Evolutionary conservation across 306 rosid genomes (phyloP).

Genomic region (Rosa rugosa): DNA sequence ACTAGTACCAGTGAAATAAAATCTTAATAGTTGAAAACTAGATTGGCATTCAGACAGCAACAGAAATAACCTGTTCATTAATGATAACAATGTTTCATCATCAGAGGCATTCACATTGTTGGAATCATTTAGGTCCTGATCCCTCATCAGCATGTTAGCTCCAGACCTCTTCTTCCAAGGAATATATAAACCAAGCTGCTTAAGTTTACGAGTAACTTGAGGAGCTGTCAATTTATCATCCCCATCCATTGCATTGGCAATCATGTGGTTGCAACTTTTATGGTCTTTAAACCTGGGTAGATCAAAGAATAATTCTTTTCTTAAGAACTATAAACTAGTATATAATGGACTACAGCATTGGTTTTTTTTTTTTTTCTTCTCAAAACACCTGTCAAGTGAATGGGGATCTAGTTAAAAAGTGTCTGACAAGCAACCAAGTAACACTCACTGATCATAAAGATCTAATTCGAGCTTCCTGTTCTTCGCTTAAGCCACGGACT

Average conservation of each 20-base stretch:
- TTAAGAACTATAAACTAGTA: neutral
- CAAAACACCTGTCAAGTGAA: constrained; percentile 1
- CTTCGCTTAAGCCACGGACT: constrained; percentile 64
- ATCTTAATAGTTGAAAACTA: neutral
- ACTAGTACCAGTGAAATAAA: neutral
- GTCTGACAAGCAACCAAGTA: constrained; percentile 17
- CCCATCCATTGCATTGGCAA: constrained; percentile 74
- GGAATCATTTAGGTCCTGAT: constrained; percentile 38
- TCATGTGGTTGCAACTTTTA: constrained; percentile 75
- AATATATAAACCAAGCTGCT: constrained; percentile 72
- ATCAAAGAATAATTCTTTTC: constrained; percentile 3
- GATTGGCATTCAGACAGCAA: neutral
- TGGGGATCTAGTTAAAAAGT: constrained; percentile 26
- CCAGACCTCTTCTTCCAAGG: constrained; percentile 49
- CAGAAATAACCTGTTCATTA: constrained; percentile 52
- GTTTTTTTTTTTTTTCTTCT: neutral
- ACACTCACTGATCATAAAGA: constrained; percentile 79
- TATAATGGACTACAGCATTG: neutral
- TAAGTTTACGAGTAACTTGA: constrained; percentile 78
- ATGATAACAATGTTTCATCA: constrained; percentile 64
- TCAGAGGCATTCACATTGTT: constrained; percentile 47
- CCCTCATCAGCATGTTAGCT: constrained; percentile 30
- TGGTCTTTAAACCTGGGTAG: constrained; percentile 71
- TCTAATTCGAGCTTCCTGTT: constrained; percentile 67
- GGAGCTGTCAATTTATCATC: constrained; percentile 65